Evolutionary conservation across 805 yeast species (phyloP).

Genomic region (Kluyveromyces nonfermentans): DNA sequence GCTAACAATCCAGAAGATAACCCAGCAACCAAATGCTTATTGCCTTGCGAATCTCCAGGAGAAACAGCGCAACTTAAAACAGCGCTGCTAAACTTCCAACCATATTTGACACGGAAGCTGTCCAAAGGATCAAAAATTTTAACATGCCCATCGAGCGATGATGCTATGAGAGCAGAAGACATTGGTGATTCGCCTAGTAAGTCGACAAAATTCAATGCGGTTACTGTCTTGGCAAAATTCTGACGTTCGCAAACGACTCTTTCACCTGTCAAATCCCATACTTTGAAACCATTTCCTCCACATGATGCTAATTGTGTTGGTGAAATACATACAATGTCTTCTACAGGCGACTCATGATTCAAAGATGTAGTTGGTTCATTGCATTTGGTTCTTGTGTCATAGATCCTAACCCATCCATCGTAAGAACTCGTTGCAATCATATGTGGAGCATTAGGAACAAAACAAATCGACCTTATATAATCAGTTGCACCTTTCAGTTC

Average conservation of each 20-base stretch:
- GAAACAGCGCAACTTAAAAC: constrained; percentile 85
- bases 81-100: constrained; percentile 96
- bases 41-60: constrained; percentile 40
- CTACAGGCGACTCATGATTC: constrained; percentile 75
- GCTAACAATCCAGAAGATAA: constrained; percentile 82
- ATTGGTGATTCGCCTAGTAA: constrained; percentile 24
- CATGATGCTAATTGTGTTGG: constrained; percentile 67
- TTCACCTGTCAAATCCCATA: constrained; percentile 84
- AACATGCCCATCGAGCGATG: constrained; percentile 95
- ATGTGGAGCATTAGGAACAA: constrained; percentile 67
- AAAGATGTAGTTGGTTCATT: constrained; percentile 52
- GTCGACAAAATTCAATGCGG: constrained; percentile 44
- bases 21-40: constrained; percentile 85
- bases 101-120: constrained; percentile 83
- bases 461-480: constrained; percentile 74
- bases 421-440: constrained; percentile 89
- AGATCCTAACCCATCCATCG: constrained; percentile 77
- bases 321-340: constrained; percentile 67
- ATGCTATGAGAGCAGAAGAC: constrained; percentile 60
- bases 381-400: constrained; percentile 57
- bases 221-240: constrained; percentile 90
- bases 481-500: constrained; percentile 72
- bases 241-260: constrained; percentile 58
- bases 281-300: constrained; percentile 73
- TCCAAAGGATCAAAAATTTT: constrained; percentile 79